A percentile compares a stretch with the other conserved stretches of the same genome.
Evolutionary conservation across 768 basidiomycete genomes (phyloP).

Genomic region (Naganishia onofrii): DNA sequence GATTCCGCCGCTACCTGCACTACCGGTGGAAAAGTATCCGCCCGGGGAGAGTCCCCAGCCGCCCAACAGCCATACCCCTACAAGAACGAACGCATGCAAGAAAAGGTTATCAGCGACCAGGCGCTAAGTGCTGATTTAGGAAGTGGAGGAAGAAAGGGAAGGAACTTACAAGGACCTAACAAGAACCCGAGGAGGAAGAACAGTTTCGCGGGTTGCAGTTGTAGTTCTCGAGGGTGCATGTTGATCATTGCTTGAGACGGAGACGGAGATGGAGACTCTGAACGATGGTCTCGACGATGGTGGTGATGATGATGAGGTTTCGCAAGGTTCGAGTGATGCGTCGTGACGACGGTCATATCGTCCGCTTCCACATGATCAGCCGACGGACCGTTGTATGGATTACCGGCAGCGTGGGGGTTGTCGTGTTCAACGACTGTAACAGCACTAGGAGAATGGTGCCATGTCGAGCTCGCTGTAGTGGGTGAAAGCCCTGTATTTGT

Average conservation of each 20-base stretch:
- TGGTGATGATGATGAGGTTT: conserved; percentile 1
- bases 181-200: conserved; percentile 35
- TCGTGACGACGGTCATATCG: background rate
- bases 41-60: conserved; percentile 34
- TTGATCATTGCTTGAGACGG: conserved; percentile 15
- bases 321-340: background rate
- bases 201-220: conserved; percentile 30
- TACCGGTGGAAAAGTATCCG: conserved; percentile 22
- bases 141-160: background rate
- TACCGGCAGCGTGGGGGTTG: background rate
- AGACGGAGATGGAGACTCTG: background rate
- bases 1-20: background rate
- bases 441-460: conserved; percentile 11
- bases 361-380: conserved; percentile 5
- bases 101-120: no score
- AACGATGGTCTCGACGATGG: background rate
- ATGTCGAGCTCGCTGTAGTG: background rate
- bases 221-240: conserved; percentile 21
- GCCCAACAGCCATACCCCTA: conserved; percentile 35
- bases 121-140: no score
- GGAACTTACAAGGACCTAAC: conserved; percentile 35
- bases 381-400: background rate
- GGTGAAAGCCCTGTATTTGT: conserved; percentile 7
- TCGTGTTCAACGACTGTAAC: background rate
- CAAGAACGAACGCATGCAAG: background rate